These are phyloP conservation scores for Nakazawaea holstii DNA, from an alignment of 805 yeast species.

Conservation along the genomic window DNA sequence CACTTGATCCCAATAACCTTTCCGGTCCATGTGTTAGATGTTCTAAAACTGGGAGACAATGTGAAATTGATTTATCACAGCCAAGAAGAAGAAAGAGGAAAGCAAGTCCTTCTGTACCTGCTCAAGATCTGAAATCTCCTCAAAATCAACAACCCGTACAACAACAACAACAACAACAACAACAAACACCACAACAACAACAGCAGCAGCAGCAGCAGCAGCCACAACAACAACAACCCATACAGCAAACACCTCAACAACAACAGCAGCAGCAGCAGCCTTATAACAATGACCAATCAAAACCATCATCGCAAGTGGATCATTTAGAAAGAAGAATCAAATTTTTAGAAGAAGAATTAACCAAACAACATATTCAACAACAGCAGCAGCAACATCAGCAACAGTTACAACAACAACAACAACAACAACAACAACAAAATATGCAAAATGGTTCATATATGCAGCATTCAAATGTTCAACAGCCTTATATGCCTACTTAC, in stretches of 20 bases:
- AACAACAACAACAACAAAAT: neutral
- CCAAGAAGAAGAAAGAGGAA: slow-evolving; percentile 38
- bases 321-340: slow-evolving; percentile 3
- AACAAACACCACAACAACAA: slow-evolving; percentile 7
- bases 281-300: neutral
- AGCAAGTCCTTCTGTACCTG: slow-evolving; percentile 2
- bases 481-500: neutral
- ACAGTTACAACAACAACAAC: neutral
- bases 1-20: slow-evolving; percentile 53
- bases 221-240: neutral
- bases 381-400: neutral
- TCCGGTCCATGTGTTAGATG: slow-evolving; percentile 73
- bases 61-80: slow-evolving; percentile 64
- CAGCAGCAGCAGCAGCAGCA: slow-evolving; percentile 7
- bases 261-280: neutral
- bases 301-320: neutral
- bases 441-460: neutral
- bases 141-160: slow-evolving; percentile 11
- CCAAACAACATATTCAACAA: neutral
- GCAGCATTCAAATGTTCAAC: neutral
- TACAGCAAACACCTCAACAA: neutral
- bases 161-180: neutral
- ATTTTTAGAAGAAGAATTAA: slow-evolving; percentile 6
- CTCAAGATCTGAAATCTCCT: neutral
- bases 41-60: slow-evolving; percentile 50